These are phyloP conservation scores for Hyaloscypha bicolor DNA, from an alignment of 495 filamentous ascomycete species.

Conservation along the genomic window DNA sequence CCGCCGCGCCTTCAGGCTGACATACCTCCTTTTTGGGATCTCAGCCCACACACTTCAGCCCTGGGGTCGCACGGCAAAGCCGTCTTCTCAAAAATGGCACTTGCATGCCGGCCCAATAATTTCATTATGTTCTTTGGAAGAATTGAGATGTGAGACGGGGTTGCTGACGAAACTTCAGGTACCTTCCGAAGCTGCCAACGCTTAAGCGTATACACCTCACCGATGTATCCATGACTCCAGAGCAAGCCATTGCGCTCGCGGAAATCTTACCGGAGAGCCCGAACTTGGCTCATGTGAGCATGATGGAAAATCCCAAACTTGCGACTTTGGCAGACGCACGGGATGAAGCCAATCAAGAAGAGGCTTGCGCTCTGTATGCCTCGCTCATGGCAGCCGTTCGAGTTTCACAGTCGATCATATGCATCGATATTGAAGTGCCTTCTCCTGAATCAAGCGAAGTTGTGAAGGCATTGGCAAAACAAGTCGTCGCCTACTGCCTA, in stretches of 20 bases:
- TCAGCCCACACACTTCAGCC: conserved; percentile 8
- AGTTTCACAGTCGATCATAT: conserved; percentile 80
- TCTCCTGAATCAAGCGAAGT: conserved; percentile 77
- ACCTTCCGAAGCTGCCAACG: conserved; percentile 76
- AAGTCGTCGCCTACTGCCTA: conserved; percentile 91
- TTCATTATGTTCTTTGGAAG: neutral
- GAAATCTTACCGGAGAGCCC: conserved; percentile 86
- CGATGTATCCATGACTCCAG: conserved; percentile 82
- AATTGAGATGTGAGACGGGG: conserved; percentile 13
- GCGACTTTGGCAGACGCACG: conserved; percentile 65
- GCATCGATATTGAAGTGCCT: conserved; percentile 90
- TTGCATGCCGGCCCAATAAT: neutral
- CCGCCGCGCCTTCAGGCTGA: conserved; percentile 3
- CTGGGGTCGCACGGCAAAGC: conserved; percentile 1
- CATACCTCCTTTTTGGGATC: conserved; percentile 3
- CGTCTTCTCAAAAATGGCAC: neutral
- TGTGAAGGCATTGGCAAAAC: conserved; percentile 88
- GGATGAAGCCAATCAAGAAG: conserved; percentile 77
- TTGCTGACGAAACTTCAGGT: conserved; percentile 45
- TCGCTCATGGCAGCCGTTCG: conserved; percentile 88
- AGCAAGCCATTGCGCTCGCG: conserved; percentile 85
- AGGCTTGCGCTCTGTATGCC: conserved; percentile 91
- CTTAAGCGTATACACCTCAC: conserved; percentile 86
- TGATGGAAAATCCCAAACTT: conserved; percentile 81
- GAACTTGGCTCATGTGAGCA: conserved; percentile 82